phyloP scores from a whole-genome alignment of 805 yeast genomes.

The Ogataea ganodermae region DNA sequence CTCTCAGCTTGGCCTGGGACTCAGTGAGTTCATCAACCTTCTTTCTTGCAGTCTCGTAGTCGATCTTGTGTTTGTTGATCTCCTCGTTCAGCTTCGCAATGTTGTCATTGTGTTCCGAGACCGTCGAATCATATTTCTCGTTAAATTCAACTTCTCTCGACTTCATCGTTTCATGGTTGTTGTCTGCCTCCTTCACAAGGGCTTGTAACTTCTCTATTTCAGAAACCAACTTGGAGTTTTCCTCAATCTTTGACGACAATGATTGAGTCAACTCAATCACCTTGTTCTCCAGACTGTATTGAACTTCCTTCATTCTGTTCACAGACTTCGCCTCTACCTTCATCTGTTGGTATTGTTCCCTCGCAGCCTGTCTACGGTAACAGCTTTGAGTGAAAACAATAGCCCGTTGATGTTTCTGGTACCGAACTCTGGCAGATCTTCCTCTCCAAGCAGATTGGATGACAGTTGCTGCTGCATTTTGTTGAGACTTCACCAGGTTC shows the following conservation, averaged over 20 bases:
- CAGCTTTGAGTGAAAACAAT: conserved; percentile 75
- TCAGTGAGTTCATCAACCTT: conserved; percentile 61
- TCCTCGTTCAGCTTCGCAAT: conserved; percentile 55
- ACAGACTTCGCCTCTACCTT: conserved; percentile 92
- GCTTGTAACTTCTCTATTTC: conserved; percentile 58
- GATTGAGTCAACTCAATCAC: conserved; percentile 94
- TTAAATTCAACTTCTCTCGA: conserved; percentile 56
- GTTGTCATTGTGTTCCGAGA: conserved; percentile 49
- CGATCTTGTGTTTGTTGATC: conserved; percentile 53
- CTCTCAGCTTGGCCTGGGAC: conserved; percentile 62
- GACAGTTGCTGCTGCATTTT: conserved; percentile 62
- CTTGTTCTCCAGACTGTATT: conserved; percentile 92
- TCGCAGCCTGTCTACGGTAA: conserved; percentile 76
- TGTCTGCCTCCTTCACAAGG: conserved; percentile 54
- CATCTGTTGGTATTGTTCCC: conserved; percentile 58
- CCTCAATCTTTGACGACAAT: conserved; percentile 75
- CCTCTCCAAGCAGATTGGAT: conserved; percentile 81
- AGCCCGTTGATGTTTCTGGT: conserved; percentile 48
- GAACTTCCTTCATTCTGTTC: conserved; percentile 84
- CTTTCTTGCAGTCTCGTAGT: conserved; percentile 56
- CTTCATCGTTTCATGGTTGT: conserved; percentile 54
- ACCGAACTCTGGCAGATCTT: conserved; percentile 56
- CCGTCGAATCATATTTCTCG: conserved; percentile 45
- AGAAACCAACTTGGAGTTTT: conserved; percentile 68
- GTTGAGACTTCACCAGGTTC: conserved; percentile 49